Evolutionary conservation across 2,329 filamentous ascomycete genomes (phyloP), one percentile per base, ranked within the genome.

Genomic region (Pseudocercospora ulei): DNA sequence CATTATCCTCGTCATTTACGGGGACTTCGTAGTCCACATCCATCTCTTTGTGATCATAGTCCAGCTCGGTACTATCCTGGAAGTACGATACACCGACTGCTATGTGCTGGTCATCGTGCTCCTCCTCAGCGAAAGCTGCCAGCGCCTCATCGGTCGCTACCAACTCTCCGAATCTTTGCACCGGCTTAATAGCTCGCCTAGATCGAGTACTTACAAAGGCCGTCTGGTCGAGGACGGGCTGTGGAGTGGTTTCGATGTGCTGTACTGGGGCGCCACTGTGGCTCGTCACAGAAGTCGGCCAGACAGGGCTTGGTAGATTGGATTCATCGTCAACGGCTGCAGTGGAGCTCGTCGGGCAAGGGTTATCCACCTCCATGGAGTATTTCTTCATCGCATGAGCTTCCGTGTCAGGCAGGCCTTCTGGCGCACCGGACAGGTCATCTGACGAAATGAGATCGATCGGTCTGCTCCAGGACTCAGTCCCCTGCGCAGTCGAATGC

Each of bases 171-270:
- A 35, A 35, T 13, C 38, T 19, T 2, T 22, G 4, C 5, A 35
- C 20, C 8, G 38, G 38, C 30, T 35, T 35, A 1, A 23, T 9
- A 2, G 30, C 27, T 13, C 38, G 38, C 16, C 30, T 28, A 9
- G 30, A 14, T 11, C 38, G 38, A 22, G 30, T 4, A 12, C 30
- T 33, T 1, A 11, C 11, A 18, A 3, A n/a, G n/a, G n/a, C n/a
- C n/a, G n/a, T n/a, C n/a, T n/a, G n/a, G n/a, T n/a, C n/a, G n/a
- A n/a, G n/a, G n/a, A n/a, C n/a, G n/a, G n/a, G n/a, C n/a, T n/a
- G n/a, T n/a, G n/a, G n/a, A n/a, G n/a, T n/a, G n/a, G n/a, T n/a
- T n/a, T n/a, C n/a, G n/a, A n/a, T n/a, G n/a, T n/a, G n/a, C n/a
- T n/a, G n/a, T n/a, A n/a, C n/a, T n/a, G n/a, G n/a, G n/a, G n/a